phyloP scores from a whole-genome alignment of 2,329 filamentous ascomycete species.

The Stagonosporopsis tanaceti region DNA sequence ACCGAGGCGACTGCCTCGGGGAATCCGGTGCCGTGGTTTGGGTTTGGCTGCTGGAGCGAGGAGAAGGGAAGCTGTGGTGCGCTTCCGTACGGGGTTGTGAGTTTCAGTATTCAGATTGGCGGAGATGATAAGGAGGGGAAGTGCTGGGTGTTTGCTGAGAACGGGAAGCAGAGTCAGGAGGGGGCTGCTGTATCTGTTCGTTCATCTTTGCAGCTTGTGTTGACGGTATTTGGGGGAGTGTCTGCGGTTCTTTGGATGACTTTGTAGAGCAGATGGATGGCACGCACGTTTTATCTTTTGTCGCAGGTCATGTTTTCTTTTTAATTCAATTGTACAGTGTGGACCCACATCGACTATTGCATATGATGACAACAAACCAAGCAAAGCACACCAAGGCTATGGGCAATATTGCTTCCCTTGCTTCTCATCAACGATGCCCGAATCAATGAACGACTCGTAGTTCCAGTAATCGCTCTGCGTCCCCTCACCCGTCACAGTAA shows the following conservation, averaged over 20 bases:
- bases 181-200: not conserved
- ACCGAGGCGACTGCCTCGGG: not conserved
- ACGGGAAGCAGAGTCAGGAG: not conserved
- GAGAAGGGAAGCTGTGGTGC: not conserved
- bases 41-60: not conserved
- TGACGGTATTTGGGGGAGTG: not conserved
- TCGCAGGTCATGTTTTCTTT: not conserved
- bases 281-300: not conserved
- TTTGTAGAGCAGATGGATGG: not conserved
- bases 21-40: not conserved
- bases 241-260: not conserved
- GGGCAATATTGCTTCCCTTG: constrained; percentile 12
- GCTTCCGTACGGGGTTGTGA: not conserved
- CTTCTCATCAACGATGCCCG: constrained; percentile 14
- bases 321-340: no score
- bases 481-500: constrained; percentile 22
- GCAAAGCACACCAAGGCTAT: not conserved
- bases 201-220: not conserved
- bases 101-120: not conserved
- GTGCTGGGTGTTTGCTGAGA: not conserved
- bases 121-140: not conserved
- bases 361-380: no score
- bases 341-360: no score
- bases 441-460: constrained; percentile 19
- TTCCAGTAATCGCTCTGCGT: constrained; percentile 28